These are phyloP conservation scores for Apiospora phragmitis DNA, from an alignment of 2,329 filamentous ascomycete species.

Conservation along the genomic window DNA sequence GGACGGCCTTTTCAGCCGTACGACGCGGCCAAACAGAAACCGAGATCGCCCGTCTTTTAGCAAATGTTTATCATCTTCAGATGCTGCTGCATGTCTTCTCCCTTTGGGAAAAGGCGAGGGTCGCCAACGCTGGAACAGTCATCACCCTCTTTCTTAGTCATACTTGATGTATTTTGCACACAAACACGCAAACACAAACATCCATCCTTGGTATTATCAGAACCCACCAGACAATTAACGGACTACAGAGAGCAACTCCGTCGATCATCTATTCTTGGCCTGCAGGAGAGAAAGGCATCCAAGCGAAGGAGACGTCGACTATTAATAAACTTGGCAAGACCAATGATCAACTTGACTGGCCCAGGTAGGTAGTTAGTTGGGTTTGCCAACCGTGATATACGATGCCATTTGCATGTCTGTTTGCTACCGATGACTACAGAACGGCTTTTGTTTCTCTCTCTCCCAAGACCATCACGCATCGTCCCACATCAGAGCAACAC, in stretches of 20 bases:
- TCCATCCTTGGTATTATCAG: background rate
- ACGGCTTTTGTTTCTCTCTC: background rate
- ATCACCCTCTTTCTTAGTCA: background rate
- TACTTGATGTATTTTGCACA: background rate
- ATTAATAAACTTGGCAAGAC: background rate
- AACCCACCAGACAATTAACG: background rate
- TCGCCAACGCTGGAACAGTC: background rate
- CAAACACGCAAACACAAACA: background rate
- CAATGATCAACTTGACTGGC: background rate
- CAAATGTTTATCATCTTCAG: background rate
- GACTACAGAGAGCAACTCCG: background rate
- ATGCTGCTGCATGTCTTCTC: background rate
- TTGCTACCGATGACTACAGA: background rate
- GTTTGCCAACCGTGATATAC: background rate
- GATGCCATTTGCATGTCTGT: background rate
- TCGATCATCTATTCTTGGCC: background rate
- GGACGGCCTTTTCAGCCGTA: background rate
- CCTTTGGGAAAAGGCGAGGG: background rate
- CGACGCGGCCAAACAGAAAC: background rate
- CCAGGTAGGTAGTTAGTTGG: background rate
- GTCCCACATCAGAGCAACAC: background rate
- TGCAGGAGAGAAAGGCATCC: background rate
- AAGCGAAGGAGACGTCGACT: background rate
- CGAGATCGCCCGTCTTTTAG: background rate
- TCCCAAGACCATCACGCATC: background rate